phyloP scores from a whole-genome alignment of 306 rosid species.

The Quercus aquifolioides region DNA sequence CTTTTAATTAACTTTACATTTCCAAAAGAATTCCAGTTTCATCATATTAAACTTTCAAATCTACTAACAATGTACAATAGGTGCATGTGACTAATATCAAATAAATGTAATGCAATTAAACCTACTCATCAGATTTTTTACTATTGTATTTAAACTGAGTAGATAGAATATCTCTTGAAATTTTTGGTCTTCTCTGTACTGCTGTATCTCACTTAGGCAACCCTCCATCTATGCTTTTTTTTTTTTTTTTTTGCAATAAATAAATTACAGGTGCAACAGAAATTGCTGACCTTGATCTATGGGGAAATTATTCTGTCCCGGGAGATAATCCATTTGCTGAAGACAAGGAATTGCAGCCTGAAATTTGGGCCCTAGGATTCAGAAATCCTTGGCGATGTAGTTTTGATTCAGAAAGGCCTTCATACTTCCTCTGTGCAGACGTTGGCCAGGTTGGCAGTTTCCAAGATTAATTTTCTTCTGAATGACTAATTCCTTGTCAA shows the following conservation, averaged over 20 bases:
- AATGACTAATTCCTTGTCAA: not conserved
- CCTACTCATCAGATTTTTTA: not conserved
- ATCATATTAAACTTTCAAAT: not conserved
- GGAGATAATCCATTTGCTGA: slow-evolving; percentile 33
- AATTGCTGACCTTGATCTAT: slow-evolving; percentile 15
- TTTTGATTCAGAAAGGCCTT: slow-evolving; percentile 38
- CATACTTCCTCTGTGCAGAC: slow-evolving; percentile 40
- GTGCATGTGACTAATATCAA: not conserved
- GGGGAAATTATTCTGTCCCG: slow-evolving; percentile 37
- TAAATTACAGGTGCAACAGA: slow-evolving; percentile 11
- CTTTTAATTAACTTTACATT: not conserved
- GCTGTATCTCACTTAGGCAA: not conserved
- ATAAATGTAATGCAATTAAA: not conserved
- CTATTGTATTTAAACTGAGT: not conserved
- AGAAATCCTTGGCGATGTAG: slow-evolving; percentile 37
- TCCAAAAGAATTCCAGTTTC: not conserved
- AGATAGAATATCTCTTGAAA: not conserved
- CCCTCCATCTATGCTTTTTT: not conserved
- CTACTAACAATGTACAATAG: not conserved
- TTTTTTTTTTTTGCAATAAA: not conserved
- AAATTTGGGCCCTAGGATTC: slow-evolving; percentile 35
- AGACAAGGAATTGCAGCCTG: slow-evolving; percentile 28
- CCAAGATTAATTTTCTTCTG: too few relatives aligned
- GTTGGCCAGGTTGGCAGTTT: slow-evolving; percentile 31
- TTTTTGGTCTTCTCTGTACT: not conserved